Conservation (phyloP, 441 rosid species). For the Adansonia rubrostipa region DNA sequence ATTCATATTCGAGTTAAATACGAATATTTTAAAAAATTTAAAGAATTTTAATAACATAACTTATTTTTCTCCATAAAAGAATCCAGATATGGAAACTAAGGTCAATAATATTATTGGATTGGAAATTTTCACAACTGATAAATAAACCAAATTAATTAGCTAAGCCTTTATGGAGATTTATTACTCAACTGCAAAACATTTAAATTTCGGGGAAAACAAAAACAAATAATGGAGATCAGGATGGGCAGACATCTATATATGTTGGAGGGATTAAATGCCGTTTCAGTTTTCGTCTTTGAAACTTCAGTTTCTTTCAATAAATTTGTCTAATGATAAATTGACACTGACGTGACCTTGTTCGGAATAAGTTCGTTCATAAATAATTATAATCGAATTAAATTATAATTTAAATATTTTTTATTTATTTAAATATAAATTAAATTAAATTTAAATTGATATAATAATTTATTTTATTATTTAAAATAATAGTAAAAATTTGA, state of each 20-base stretch:
- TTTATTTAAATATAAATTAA: no score
- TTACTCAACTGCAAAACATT: not conserved
- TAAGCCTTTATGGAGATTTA: no score
- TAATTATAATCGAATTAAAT: no score
- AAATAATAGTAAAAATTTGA: no score
- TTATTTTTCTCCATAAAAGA: not conserved
- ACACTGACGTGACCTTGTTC: not conserved
- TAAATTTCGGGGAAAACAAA: not conserved
- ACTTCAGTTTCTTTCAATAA: not conserved
- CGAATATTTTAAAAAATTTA: no score
- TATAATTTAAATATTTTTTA: no score
- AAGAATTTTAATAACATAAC: not conserved
- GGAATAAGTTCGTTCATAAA: no score
- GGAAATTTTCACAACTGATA: not conserved
- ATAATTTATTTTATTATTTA: no score
- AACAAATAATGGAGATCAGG: not conserved
- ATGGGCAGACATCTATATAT: not conserved
- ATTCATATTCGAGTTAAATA: no score
- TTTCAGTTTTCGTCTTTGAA: not conserved
- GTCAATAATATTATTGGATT: not conserved
- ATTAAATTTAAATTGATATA: no score
- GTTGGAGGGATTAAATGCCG: no score
- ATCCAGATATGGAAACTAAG: not conserved
- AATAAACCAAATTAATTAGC: not conserved
- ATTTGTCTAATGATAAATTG: not conserved